Base-by-base conservation (phyloP, 2,329 filamentous ascomycete species). In the Neophaeococcomyces aloes region DNA sequence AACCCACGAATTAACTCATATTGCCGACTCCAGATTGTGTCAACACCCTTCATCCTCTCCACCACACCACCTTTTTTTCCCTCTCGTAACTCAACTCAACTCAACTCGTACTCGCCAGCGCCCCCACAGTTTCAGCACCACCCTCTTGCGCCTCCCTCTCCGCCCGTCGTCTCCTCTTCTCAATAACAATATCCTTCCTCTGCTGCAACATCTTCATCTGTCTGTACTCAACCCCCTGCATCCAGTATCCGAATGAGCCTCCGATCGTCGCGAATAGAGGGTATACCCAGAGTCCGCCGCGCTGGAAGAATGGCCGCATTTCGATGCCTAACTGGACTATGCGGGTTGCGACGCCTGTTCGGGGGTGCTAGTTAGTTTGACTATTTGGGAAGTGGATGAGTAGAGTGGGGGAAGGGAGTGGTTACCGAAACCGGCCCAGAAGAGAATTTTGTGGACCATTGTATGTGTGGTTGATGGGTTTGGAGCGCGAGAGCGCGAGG, bases 311-410 rank as follows among this genome's bases (percentile, higher is more conserved):
- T 41, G 89, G 91, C 51, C 88, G 86, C 87, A 94, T 94, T 72
- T 98, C 87, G 64, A 98, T 91, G 61, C 89, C 91, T 64, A 98
- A 81, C 68, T 96, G 91, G 86, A 88, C 95, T 67, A 91, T 77
- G 58, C 89, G 85, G 61, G 88, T 83, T 61, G 84, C 87, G 59
- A 95, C 69, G 73, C 91, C 91, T 98, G 57, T 47, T 47, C 40
- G 36, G 29, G 33, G 48, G 37, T 23, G 21, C 19, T 8, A 19
- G 30, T 8, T n/a, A 4, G 17, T 3, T 31, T 7, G 18, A n/a
- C 17, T 10, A 15, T 5, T 3, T 2, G 18, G 7, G 18, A 18
- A 19, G 13, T 4, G 30, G 43, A 47, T 39, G 7, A 19, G 5
- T 15, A 15, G 19, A 15, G 34, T 31, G 31, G 21, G 17, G n/a